A percentile compares a stretch with the other conserved stretches of the same genome.
Conservation (phyloP, 306 rosid species). For the Lupinus albus region DNA sequence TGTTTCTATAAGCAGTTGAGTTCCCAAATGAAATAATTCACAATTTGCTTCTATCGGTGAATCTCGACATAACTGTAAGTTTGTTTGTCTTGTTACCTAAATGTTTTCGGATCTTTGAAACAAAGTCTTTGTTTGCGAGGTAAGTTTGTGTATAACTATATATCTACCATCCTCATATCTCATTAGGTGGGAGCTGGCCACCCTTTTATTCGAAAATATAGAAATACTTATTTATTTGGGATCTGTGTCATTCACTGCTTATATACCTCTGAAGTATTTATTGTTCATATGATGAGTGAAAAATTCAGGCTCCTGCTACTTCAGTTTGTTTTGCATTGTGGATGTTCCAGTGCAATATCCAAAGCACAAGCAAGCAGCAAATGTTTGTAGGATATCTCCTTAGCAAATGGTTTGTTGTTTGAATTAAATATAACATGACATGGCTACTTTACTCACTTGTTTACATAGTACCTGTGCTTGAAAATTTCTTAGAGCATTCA, state of each 20-base stretch:
- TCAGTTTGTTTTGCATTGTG: neutral
- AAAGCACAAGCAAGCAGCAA: slow-evolving; percentile 1
- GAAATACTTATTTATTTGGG: neutral
- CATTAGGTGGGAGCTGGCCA: no score
- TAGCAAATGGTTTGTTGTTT: slow-evolving; percentile 1
- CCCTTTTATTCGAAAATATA: neutral
- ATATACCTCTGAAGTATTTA: neutral
- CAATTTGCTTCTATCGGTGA: no score
- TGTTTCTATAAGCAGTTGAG: neutral
- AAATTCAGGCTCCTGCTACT: neutral
- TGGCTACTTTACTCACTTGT: neutral
- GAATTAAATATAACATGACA: slow-evolving; percentile 7
- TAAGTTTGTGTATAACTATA: no score
- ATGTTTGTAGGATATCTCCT: slow-evolving; percentile 3
- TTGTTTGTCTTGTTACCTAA: no score
- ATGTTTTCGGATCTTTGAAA: no score
- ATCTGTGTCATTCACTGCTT: neutral
- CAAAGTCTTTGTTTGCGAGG: no score
- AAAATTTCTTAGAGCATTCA: no score
- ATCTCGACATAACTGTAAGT: no score
- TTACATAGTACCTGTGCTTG: no score
- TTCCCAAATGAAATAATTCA: neutral
- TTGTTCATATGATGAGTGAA: neutral
- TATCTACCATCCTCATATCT: no score
- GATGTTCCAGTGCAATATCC: neutral